phyloP scores from a whole-genome alignment of 208 protist species.

The Acanthamoeba quina region DNA sequence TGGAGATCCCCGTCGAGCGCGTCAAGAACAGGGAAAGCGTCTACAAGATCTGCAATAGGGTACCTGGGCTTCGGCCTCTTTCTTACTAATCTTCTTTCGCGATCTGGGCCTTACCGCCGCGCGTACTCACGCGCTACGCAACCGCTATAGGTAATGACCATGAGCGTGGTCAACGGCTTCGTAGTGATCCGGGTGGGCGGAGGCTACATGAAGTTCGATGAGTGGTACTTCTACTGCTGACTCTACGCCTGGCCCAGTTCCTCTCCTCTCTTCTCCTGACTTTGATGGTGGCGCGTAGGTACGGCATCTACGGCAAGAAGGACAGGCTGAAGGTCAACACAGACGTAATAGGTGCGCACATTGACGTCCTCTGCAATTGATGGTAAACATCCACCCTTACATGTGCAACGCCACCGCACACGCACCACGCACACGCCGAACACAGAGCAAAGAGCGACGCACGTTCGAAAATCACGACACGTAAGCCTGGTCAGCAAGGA shows the following conservation, averaged over 20 bases:
- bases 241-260: background rate
- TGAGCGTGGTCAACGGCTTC: constrained; percentile 12
- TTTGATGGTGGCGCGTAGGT: background rate
- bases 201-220: constrained; percentile 37
- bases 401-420: no score
- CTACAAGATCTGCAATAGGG: background rate
- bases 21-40: background rate
- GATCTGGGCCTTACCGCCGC: no score
- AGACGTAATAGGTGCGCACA: background rate
- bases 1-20: background rate
- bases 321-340: background rate
- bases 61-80: background rate
- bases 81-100: background rate
- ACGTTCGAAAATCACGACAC: constrained; percentile 14
- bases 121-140: background rate
- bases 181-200: background rate
- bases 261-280: background rate
- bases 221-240: background rate
- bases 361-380: background rate
- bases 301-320: constrained; percentile 31
- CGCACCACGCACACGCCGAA: background rate
- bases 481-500: background rate
- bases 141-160: background rate
- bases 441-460: background rate
- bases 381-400: no score